Percentiles rank a stretch among this genome's conserved stretches.
phyloP scores from a whole-genome alignment of 129 eudicot species.

The Pittosporum tobira region DNA sequence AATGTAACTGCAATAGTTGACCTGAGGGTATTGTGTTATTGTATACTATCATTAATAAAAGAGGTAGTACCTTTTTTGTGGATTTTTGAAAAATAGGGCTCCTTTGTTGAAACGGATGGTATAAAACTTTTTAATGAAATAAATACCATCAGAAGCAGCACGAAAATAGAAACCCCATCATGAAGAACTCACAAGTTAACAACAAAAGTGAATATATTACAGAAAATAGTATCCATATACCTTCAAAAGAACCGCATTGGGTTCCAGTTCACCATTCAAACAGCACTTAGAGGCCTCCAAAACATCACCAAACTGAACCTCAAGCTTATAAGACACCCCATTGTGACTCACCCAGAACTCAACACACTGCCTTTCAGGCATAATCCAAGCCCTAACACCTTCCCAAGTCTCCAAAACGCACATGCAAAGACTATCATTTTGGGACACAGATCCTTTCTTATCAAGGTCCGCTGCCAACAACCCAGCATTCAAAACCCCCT shows the following conservation, averaged over 20 bases:
- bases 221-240: slow-evolving; percentile 18
- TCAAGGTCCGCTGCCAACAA: slow-evolving; percentile 29
- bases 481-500: slow-evolving; percentile 45
- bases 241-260: slow-evolving; percentile 68
- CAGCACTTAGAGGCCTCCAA: slow-evolving; percentile 45
- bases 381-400: slow-evolving; percentile 52
- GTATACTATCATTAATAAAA: no score
- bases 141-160: background rate
- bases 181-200: no score
- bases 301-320: slow-evolving; percentile 70
- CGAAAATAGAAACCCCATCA: background rate
- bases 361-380: slow-evolving; percentile 59
- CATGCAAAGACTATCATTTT: slow-evolving; percentile 19
- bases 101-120: no score
- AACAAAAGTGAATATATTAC: background rate
- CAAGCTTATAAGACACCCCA: slow-evolving; percentile 49
- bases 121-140: background rate
- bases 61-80: no score
- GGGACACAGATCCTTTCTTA: background rate
- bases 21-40: no score
- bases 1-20: no score
- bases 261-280: slow-evolving; percentile 19
- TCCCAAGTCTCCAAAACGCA: slow-evolving; percentile 63
- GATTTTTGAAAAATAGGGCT: no score
- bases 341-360: slow-evolving; percentile 45